Evolutionary conservation across 257 asterid genomes (phyloP).

Genomic region (Fraxinus quadrangulata): DNA sequence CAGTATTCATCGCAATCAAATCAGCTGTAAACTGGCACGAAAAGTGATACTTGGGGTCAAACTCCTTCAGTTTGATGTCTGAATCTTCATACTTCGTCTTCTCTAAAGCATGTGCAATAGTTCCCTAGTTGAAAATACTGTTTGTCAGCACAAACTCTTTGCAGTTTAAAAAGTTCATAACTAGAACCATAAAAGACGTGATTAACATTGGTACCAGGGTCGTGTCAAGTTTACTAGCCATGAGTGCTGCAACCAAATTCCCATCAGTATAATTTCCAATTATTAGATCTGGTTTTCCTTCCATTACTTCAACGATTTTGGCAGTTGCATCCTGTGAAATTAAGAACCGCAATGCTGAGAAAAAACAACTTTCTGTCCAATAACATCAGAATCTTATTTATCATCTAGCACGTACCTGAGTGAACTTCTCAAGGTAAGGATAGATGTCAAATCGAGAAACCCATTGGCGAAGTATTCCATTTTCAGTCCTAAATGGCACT

Average conservation of each 20-base stretch:
- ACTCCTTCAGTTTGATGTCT: conserved; percentile 80
- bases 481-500: conserved; percentile 77
- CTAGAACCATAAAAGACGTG: background rate
- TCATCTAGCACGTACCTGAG: conserved; percentile 53
- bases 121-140: conserved; percentile 52
- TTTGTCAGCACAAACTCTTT: conserved; percentile 6
- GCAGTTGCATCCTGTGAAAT: conserved; percentile 58
- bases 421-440: conserved; percentile 81
- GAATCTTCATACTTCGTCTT: conserved; percentile 95
- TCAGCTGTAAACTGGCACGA: conserved; percentile 95
- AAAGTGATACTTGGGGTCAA: conserved; percentile 76
- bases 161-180: background rate
- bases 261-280: conserved; percentile 92
- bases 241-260: conserved; percentile 85
- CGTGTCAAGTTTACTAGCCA: conserved; percentile 91
- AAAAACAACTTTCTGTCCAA: background rate
- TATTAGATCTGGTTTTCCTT: conserved; percentile 86
- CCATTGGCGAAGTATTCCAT: conserved; percentile 79
- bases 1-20: conserved; percentile 81
- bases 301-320: conserved; percentile 74
- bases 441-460: conserved; percentile 82
- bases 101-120: conserved; percentile 94
- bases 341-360: too few species aligned
- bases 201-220: conserved; percentile 59
- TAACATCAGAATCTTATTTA: background rate